Percentiles rank a stretch among this genome's conserved stretches.
These are phyloP conservation scores for Suhomyces panamericanus DNA, from an alignment of 1,139 yeast genomes.

Conservation along the genomic window DNA sequence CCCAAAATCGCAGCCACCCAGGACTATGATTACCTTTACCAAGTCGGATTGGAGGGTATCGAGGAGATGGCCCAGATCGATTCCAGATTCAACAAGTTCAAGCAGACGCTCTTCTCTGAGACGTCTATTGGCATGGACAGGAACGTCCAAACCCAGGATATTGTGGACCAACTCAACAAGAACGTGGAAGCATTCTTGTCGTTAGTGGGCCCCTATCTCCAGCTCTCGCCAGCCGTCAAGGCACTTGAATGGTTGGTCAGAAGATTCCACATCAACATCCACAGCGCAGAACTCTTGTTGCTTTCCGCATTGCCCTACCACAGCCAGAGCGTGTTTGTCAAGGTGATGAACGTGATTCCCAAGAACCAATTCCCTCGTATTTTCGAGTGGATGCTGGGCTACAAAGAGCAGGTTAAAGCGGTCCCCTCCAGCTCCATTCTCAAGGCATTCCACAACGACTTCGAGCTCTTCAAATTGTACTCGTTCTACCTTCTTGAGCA, in stretches of 20 bases:
- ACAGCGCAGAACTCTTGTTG: conserved; percentile 71
- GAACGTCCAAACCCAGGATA: conserved; percentile 73
- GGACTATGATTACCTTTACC: conserved; percentile 81
- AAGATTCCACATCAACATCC: conserved; percentile 82
- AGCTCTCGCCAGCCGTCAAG: conserved; percentile 70
- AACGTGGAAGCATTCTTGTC: conserved; percentile 75
- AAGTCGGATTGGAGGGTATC: conserved; percentile 73
- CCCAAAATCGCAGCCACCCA: conserved; percentile 88
- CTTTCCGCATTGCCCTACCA: conserved; percentile 78
- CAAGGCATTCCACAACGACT: conserved; percentile 68
- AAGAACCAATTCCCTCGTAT: conserved; percentile 66
- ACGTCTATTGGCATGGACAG: conserved; percentile 79
- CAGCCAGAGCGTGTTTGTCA: conserved; percentile 67
- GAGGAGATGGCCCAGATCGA: conserved; percentile 72
- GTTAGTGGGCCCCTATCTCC: conserved; percentile 73
- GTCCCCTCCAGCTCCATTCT: conserved; percentile 73
- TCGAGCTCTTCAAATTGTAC: conserved; percentile 66
- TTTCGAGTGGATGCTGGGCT: conserved; percentile 68
- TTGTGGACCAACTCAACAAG: conserved; percentile 66
- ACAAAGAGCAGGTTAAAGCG: conserved; percentile 60
- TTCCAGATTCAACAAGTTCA: conserved; percentile 69
- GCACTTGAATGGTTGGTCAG: conserved; percentile 96
- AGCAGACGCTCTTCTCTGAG: conserved; percentile 74
- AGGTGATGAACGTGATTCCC: conserved; percentile 70
- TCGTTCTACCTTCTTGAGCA: conserved; percentile 57